Base-by-base conservation (phyloP, 805 yeast genomes). In the Kuraishia capsulata region DNA sequence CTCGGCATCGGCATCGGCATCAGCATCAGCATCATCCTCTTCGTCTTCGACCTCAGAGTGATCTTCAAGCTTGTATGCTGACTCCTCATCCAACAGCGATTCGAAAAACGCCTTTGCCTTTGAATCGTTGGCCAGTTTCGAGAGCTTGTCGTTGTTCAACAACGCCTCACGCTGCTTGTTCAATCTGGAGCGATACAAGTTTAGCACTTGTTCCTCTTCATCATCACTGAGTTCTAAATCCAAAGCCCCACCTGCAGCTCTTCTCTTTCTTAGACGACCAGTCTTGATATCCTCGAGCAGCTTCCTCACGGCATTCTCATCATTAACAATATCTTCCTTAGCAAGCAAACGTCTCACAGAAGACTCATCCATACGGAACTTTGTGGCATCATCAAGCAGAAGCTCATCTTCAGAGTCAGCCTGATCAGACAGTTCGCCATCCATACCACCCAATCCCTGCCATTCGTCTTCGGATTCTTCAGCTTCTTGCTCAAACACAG, bases 401-500 rank as follows among this genome's bases (percentile, higher is more conserved):
- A 62, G 68, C 56, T 83, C 92, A 51, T 82, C 84, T 44, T 84
- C 94, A 20, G 85, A 75, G 53, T 83, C 76, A 38, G 78, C 81
- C 32, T 64, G 74, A 43, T 71, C 80, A 14, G 75, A 69, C 1
- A 52, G 39, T 43, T 74, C 80, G 3, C 78, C 82, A 47, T 81
- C 89, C 4, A 52, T 64, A 42, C 94, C 94, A 45, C 90, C 92
- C 36, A 81, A 49, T 3, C 92, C 94, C 36, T 72, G 72, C 84
- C 87, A 85, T 62, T 85, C 95, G 64, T 85, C 95, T 43, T 85
- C 94, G 28, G 92, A 82, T 61, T 85, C 95, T 47, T 75, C 88
- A 33, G 95, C 95, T 62, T 84, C 92, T 36, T 81, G 79, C 49
- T 85, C 90, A 53, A 84, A 65, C 39, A 85, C 69, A 20, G 72